A percentile compares a stretch with the other conserved stretches of the same genome.
phyloP scores from a whole-genome alignment of 2,329 filamentous ascomycete genomes.

The Colletotrichum shisoi region DNA sequence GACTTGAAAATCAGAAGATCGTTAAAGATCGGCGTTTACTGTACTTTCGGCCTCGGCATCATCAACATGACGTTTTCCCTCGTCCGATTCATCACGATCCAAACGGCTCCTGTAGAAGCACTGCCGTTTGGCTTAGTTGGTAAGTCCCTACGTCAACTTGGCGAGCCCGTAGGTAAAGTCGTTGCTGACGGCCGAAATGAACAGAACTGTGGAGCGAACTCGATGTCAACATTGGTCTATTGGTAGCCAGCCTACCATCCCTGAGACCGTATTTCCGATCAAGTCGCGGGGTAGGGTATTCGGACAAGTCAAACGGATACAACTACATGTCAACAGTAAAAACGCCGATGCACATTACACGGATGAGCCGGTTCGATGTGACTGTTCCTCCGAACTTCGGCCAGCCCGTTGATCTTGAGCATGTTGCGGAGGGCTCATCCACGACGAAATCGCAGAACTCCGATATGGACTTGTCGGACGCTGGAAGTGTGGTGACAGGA shows the following conservation, averaged over 20 bases:
- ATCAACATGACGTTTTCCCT: slow-evolving; percentile 37
- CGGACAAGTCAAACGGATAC: slow-evolving; percentile 26
- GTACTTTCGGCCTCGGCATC: slow-evolving; percentile 32
- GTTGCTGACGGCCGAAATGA: neutral
- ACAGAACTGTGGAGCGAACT: slow-evolving; percentile 33
- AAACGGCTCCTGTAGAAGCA: slow-evolving; percentile 22
- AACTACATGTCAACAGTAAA: slow-evolving; percentile 31
- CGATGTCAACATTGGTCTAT: slow-evolving; percentile 29
- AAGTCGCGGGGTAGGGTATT: slow-evolving; percentile 17
- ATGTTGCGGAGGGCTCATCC: slow-evolving; percentile 8
- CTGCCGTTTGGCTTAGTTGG: slow-evolving; percentile 31
- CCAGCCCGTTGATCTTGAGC: slow-evolving; percentile 13
- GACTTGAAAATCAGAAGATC: slow-evolving; percentile 30
- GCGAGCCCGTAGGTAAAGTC: neutral
- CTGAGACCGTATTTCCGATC: slow-evolving; percentile 35
- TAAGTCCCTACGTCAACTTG: neutral
- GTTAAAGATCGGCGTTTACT: slow-evolving; percentile 32
- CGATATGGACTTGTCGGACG: neutral
- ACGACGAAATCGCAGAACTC: slow-evolving; percentile 16
- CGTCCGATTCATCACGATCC: slow-evolving; percentile 33
- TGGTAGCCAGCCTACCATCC: slow-evolving; percentile 32
- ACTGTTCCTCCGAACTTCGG: slow-evolving; percentile 3
- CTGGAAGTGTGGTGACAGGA: neutral
- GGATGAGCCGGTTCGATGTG: slow-evolving; percentile 22
- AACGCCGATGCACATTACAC: slow-evolving; percentile 12